Conservation (phyloP, 2,329 filamentous ascomycete genomes). For the Scedosporium minutisporum region DNA sequence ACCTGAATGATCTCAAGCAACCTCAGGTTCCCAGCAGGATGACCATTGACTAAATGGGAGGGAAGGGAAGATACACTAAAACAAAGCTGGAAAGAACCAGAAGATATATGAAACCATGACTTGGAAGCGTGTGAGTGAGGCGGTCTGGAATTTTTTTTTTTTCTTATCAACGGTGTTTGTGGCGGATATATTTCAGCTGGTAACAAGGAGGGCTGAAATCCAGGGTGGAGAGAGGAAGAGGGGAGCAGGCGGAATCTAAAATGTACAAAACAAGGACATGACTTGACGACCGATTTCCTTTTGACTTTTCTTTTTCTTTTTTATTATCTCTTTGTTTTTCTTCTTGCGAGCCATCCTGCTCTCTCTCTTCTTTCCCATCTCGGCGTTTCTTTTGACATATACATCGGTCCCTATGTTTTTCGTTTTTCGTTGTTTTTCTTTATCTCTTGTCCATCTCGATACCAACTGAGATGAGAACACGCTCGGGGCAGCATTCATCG, state of each 20-base stretch:
- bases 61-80: not conserved
- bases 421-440: not conserved
- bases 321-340: slow-evolving; percentile 5
- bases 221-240: not conserved
- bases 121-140: not conserved
- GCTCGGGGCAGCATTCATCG: not conserved
- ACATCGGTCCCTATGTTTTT: not conserved
- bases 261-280: slow-evolving; percentile 9
- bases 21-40: slow-evolving; percentile 44
- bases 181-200: not conserved
- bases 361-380: slow-evolving; percentile 8
- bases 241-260: not conserved
- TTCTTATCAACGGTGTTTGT: not conserved
- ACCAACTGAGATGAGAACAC: not conserved
- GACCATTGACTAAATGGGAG: slow-evolving; percentile 47
- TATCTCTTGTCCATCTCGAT: not conserved
- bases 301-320: slow-evolving; percentile 1
- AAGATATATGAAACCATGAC: not conserved
- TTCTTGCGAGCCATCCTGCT: slow-evolving; percentile 9
- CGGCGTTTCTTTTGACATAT: slow-evolving; percentile 3
- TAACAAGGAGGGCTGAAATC: slow-evolving; percentile 6
- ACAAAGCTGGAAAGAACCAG: slow-evolving; percentile 4
- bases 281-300: slow-evolving; percentile 9
- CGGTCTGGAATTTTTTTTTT: not conserved
- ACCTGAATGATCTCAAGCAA: slow-evolving; percentile 46